Conservation (phyloP, 257 asterid species). For the Misopates orontium region DNA sequence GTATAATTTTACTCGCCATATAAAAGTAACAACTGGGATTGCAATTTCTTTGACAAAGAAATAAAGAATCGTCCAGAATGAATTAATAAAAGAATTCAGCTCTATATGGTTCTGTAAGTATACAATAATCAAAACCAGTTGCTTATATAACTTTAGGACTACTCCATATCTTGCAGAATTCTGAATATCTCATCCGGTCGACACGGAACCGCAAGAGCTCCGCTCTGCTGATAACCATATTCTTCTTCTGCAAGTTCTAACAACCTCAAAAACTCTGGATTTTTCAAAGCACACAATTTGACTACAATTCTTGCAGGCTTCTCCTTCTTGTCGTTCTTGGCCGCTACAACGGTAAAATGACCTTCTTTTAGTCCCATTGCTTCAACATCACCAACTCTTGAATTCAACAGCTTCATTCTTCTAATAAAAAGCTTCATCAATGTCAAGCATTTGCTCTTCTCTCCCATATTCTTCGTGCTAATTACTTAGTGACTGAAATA, state of each 20-base stretch:
- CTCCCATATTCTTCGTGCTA: neutral
- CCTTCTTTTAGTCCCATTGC: conserved; percentile 33
- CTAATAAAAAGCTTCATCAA: conserved; percentile 26
- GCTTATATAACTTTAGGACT: neutral
- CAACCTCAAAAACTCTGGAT: conserved; percentile 39
- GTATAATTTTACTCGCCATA: too few species aligned
- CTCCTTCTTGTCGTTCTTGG: conserved; percentile 19
- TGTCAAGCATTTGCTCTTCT: conserved; percentile 17
- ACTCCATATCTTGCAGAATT: conserved; percentile 31
- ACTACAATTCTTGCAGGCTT: conserved; percentile 39
- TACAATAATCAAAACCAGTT: neutral
- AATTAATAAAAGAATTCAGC: neutral
- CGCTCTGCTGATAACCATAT: conserved; percentile 36
- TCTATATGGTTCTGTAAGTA: neutral
- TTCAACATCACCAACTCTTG: conserved; percentile 7
- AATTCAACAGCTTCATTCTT: conserved; percentile 27
- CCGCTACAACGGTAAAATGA: conserved; percentile 38
- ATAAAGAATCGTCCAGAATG: too few species aligned
- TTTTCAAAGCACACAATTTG: conserved; percentile 33
- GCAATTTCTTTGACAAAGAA: too few species aligned
- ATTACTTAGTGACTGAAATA: too few species aligned
- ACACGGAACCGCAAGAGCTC: conserved; percentile 41
- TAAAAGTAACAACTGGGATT: too few species aligned
- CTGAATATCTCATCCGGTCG: conserved; percentile 34
- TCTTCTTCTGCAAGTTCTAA: conserved; percentile 41